Percentiles rank a stretch among this genome's conserved stretches.
phyloP scores from a whole-genome alignment of 2,329 filamentous ascomycete species.

The Zasmidium angulare region DNA sequence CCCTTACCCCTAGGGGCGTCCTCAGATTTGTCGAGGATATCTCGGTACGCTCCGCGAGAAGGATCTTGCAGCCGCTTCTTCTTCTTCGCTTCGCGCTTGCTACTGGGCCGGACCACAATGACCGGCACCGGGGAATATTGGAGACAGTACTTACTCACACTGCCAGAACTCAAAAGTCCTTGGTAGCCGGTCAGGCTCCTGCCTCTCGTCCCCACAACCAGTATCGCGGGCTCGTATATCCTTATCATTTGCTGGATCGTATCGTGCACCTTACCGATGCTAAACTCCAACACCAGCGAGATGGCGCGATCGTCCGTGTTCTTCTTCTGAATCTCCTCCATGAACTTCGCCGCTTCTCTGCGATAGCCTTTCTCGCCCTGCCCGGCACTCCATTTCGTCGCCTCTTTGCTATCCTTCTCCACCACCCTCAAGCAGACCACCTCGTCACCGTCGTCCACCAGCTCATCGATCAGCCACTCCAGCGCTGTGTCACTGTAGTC shows the following conservation, averaged over 20 bases:
- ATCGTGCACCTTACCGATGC: conserved; percentile 83
- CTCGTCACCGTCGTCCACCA: conserved; percentile 91
- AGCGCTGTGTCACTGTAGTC: conserved; percentile 89
- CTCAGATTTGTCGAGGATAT: conserved; percentile 68
- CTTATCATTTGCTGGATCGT: conserved; percentile 91
- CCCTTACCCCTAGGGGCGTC: conserved; percentile 43
- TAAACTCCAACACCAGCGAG: conserved; percentile 81
- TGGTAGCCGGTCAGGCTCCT: conserved; percentile 83
- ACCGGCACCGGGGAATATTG: conserved; percentile 92
- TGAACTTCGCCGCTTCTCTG: conserved; percentile 70
- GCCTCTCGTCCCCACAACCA: conserved; percentile 86
- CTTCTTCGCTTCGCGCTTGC: conserved; percentile 88
- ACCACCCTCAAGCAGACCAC: conserved; percentile 87
- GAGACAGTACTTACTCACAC: conserved; percentile 90
- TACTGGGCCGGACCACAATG: conserved; percentile 83
- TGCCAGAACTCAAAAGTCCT: conserved; percentile 74
- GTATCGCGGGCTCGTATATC: conserved; percentile 85
- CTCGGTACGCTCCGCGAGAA: conserved; percentile 70
- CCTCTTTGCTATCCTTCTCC: conserved; percentile 75
- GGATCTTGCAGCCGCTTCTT: conserved; percentile 78
- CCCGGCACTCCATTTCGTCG: conserved; percentile 38
- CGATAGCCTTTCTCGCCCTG: conserved; percentile 62
- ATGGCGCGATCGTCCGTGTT: conserved; percentile 82
- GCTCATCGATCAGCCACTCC: conserved; percentile 87
- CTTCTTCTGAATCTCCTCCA: conserved; percentile 74